phyloP scores from a whole-genome alignment of 257 asterid genomes.

The Nicotiana tomentosiformis region DNA sequence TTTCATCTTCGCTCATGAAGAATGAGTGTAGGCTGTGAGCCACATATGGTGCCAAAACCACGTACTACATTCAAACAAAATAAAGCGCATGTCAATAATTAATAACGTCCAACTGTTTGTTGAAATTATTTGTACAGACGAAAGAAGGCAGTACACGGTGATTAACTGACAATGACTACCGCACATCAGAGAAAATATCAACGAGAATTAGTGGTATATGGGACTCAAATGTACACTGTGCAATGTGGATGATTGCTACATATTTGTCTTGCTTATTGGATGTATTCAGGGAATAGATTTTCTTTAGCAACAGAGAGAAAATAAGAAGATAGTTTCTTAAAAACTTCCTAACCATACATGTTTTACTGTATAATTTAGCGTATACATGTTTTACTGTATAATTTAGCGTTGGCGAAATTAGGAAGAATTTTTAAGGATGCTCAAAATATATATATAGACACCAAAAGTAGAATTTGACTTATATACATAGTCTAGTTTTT shows the following conservation, averaged over 20 bases:
- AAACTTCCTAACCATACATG: neutral
- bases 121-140: neutral
- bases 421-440: too few relatives aligned
- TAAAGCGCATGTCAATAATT: neutral
- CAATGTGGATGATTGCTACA: neutral
- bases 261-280: neutral
- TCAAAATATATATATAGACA: too few relatives aligned
- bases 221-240: neutral
- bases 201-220: neutral
- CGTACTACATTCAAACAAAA: conserved; percentile 30
- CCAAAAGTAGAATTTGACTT: too few relatives aligned
- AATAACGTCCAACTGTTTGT: neutral
- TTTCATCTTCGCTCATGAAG: conserved; percentile 19
- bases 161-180: neutral
- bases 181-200: neutral
- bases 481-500: neutral
- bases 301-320: neutral
- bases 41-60: conserved; percentile 66
- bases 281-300: neutral
- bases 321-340: neutral
- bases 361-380: too few relatives aligned
- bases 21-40: conserved; percentile 35
- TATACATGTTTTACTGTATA: neutral
- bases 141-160: neutral
- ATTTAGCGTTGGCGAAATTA: too few relatives aligned